phyloP scores from a whole-genome alignment of 192 early-diverging fungal species.

The Gonapodya prolifera region DNA sequence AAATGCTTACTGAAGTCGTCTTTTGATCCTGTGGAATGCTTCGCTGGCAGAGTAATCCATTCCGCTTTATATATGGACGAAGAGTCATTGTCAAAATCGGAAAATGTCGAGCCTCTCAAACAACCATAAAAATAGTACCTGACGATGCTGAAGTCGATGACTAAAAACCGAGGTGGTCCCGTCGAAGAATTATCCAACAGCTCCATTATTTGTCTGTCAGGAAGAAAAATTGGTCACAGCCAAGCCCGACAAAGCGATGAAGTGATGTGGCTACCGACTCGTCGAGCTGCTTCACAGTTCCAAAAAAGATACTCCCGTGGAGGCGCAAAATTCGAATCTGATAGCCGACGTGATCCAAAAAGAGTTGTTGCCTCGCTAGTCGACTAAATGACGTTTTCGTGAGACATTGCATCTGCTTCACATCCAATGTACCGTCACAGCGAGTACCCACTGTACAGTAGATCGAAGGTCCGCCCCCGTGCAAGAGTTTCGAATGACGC shows the following conservation, averaged over 20 bases:
- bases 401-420: neutral
- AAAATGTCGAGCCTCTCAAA: neutral
- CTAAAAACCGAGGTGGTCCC: neutral
- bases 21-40: slow-evolving; percentile 5
- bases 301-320: slow-evolving; percentile 85
- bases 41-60: slow-evolving; percentile 9
- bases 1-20: neutral
- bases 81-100: neutral
- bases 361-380: slow-evolving; percentile 74
- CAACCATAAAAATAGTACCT: neutral
- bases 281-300: slow-evolving; percentile 77
- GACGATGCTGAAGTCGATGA: neutral
- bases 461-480: slow-evolving; percentile 55
- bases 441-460: slow-evolving; percentile 41
- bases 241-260: slow-evolving; percentile 57
- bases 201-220: neutral
- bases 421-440: neutral
- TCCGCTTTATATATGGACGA: neutral
- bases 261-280: slow-evolving; percentile 40
- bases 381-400: slow-evolving; percentile 27
- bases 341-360: slow-evolving; percentile 65
- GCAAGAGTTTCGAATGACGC: slow-evolving; percentile 10
- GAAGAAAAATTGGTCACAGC: slow-evolving; percentile 65
- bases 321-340: slow-evolving; percentile 81
- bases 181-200: neutral